phyloP scores from a whole-genome alignment of 73 alveolate species.

The Paraurostyla sp. region DNA sequence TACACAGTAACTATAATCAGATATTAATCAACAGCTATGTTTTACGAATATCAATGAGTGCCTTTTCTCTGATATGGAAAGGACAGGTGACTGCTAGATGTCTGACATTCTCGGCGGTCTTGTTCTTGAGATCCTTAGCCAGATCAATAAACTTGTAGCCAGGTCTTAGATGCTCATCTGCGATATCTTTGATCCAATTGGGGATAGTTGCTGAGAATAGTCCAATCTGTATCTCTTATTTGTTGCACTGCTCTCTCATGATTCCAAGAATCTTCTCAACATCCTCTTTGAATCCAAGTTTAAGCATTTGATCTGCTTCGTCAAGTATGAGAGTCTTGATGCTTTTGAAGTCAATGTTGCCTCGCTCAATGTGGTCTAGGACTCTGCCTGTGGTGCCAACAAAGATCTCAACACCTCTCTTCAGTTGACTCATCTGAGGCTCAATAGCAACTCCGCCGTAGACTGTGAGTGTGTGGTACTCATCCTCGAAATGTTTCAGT shows the following conservation, averaged over 20 bases:
- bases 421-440: slow-evolving; percentile 86
- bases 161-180: slow-evolving; percentile 77
- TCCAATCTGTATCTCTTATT: slow-evolving; percentile 89
- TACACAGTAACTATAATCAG: slow-evolving; percentile 20
- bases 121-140: slow-evolving; percentile 93
- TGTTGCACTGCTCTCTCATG: slow-evolving; percentile 75
- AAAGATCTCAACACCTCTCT: slow-evolving; percentile 95
- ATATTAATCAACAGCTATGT: not conserved
- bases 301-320: slow-evolving; percentile 99
- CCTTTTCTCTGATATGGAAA: slow-evolving; percentile 80
- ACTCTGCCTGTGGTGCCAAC: slow-evolving; percentile 99
- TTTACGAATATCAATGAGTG: slow-evolving; percentile 80
- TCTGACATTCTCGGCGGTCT: slow-evolving; percentile 90
- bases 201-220: slow-evolving; percentile 99
- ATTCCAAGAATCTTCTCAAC: slow-evolving; percentile 88
- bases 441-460: slow-evolving; percentile 95
- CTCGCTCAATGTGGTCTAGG: slow-evolving; percentile 95
- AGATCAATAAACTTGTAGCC: slow-evolving; percentile 87
- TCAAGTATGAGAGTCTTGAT: slow-evolving; percentile 89
- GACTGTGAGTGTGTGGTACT: slow-evolving; percentile 76
- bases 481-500: slow-evolving; percentile 77
- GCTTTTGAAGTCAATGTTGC: slow-evolving; percentile 81
- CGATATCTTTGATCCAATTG: slow-evolving; percentile 96
- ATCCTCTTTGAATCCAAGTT: slow-evolving; percentile 99
- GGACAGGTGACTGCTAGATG: slow-evolving; percentile 90